phyloP scores from a whole-genome alignment of 73 alveolate genomes.

The Paramecium biaurelia region DNA sequence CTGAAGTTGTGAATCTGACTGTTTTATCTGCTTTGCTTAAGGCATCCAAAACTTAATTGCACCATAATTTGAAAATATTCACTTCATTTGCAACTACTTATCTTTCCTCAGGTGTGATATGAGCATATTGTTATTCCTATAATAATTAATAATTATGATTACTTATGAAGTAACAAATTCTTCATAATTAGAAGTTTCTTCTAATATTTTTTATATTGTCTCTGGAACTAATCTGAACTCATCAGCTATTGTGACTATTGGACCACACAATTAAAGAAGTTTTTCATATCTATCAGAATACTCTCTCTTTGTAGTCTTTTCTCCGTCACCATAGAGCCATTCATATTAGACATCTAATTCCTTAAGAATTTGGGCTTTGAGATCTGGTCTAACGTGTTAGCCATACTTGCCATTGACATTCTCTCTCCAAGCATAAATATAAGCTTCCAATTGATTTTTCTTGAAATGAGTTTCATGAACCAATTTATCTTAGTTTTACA shows the following conservation, averaged over 20 bases:
- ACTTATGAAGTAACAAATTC: conserved; percentile 21
- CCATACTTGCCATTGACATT: conserved; percentile 64
- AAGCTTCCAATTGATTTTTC: conserved; percentile 82
- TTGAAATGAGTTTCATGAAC: conserved; percentile 68
- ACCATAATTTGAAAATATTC: neutral
- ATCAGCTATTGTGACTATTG: conserved; percentile 69
- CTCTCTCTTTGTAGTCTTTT: conserved; percentile 67
- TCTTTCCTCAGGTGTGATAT: conserved; percentile 35
- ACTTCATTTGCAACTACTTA: conserved; percentile 8
- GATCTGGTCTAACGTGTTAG: conserved; percentile 43
- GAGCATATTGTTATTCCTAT: neutral
- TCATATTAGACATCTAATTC: conserved; percentile 63
- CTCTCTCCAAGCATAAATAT: conserved; percentile 78
- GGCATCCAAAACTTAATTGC: neutral
- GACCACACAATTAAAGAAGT: conserved; percentile 66
- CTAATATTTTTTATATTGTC: conserved; percentile 28
- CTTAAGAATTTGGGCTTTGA: conserved; percentile 14
- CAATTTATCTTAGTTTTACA: conserved; percentile 66
- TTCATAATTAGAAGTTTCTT: conserved; percentile 2
- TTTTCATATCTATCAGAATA: conserved; percentile 66
- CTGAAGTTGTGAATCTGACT: neutral
- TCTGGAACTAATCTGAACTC: conserved; percentile 60
- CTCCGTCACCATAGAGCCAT: conserved; percentile 87
- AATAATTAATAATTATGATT: neutral
- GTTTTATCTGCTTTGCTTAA: conserved; percentile 49